phyloP scores from a whole-genome alignment of 805 yeast species.

The Yarrowia sp. region DNA sequence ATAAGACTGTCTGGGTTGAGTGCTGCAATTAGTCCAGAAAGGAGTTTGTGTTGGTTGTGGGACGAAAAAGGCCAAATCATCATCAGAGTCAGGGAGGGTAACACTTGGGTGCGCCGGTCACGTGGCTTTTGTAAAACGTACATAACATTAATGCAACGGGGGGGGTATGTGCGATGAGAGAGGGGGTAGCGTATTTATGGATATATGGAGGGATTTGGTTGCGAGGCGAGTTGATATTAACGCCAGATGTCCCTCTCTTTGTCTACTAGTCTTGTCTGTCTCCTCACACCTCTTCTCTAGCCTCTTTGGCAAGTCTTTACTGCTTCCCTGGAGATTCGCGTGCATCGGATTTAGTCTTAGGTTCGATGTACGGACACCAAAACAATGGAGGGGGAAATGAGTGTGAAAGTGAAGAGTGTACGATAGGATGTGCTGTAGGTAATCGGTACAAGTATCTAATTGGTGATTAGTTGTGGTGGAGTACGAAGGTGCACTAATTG shows the following conservation, averaged over 20 bases:
- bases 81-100: conserved; percentile 38
- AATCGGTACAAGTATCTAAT: too few relatives aligned
- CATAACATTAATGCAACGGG: conserved; percentile 21
- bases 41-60: conserved; percentile 39
- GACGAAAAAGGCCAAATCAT: conserved; percentile 40
- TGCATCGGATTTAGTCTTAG: conserved; percentile 32
- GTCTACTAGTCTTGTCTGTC: neutral
- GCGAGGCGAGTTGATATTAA: too few relatives aligned
- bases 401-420: neutral
- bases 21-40: conserved; percentile 38
- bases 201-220: too few relatives aligned
- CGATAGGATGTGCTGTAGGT: neutral
- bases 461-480: too few relatives aligned
- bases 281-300: neutral
- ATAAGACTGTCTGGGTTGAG: conserved; percentile 38
- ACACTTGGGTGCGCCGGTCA: conserved; percentile 8
- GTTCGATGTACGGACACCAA: conserved; percentile 32
- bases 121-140: conserved; percentile 22
- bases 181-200: too few relatives aligned
- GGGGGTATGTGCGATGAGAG: too few relatives aligned
- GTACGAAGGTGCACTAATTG: too few relatives aligned
- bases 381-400: conserved; percentile 24
- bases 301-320: neutral
- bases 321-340: conserved; percentile 26
- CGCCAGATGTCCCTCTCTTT: neutral